Percentiles rank a stretch among this genome's conserved stretches.
These are phyloP conservation scores for Acanthamoeba triangularis DNA, from an alignment of 208 protist genomes.

Conservation along the genomic window DNA sequence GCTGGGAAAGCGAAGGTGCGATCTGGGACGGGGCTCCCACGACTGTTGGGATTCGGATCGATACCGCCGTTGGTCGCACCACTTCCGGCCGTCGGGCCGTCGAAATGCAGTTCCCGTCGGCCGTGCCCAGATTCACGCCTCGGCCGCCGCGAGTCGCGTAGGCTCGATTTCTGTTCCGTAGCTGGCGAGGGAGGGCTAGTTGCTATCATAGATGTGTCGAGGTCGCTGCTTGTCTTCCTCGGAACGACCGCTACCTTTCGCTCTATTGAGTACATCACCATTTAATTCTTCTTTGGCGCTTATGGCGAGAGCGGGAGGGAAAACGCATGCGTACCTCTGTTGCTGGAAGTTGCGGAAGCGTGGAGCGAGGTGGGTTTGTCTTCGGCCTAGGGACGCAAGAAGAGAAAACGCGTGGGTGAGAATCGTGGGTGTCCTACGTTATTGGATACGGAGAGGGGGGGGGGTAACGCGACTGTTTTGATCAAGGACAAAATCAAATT, in stretches of 20 bases:
- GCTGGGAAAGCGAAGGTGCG: neutral
- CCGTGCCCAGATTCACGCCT: neutral
- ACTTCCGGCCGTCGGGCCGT: neutral
- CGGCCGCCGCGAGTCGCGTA: neutral
- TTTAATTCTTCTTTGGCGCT: too few relatives aligned
- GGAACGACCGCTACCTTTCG: neutral
- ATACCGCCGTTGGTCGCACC: neutral
- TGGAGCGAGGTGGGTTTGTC: neutral
- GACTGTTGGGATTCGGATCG: neutral
- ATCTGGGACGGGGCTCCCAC: neutral
- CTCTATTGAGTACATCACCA: neutral
- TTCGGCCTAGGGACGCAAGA: neutral
- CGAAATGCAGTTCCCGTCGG: conserved; percentile 2
- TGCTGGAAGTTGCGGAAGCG: neutral
- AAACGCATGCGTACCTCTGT: neutral
- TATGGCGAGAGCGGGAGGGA: neutral
- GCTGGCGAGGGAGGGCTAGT: neutral
- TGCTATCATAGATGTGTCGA: neutral
- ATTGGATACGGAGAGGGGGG: too few relatives aligned
- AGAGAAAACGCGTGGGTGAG: neutral
- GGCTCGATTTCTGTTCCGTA: neutral
- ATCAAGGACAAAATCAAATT: too few relatives aligned
- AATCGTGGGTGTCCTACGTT: too few relatives aligned
- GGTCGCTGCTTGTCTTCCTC: neutral
- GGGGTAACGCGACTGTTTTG: too few relatives aligned